Evolutionary conservation across 805 yeast species (phyloP).

Genomic region (Blastobotrys peoriensis): DNA sequence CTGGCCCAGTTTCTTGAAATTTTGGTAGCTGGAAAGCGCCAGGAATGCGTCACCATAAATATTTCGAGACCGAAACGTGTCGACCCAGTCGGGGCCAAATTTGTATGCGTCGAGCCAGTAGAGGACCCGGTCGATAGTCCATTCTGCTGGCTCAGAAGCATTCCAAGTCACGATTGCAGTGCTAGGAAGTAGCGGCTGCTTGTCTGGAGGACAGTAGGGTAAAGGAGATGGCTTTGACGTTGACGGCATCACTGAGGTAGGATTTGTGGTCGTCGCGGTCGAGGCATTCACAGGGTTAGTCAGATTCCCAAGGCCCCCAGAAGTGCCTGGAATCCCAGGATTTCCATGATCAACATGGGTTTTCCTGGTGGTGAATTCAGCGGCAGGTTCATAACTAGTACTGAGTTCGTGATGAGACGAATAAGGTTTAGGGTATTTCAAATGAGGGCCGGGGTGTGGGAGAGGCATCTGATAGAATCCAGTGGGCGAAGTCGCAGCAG

Average conservation of each 20-base stretch:
- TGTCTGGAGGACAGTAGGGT: slow-evolving; percentile 1
- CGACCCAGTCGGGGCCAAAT: slow-evolving; percentile 72
- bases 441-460: too few relatives aligned
- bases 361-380: background rate
- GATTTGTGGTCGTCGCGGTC: background rate
- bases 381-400: background rate
- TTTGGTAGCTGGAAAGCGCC: slow-evolving; percentile 61
- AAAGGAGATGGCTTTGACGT: background rate
- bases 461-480: too few relatives aligned
- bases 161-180: slow-evolving; percentile 38
- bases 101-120: slow-evolving; percentile 63
- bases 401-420: slow-evolving; percentile 1
- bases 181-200: slow-evolving; percentile 6
- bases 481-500: too few relatives aligned
- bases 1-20: slow-evolving; percentile 41
- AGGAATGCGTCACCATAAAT: slow-evolving; percentile 60
- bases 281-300: background rate
- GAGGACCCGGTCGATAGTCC: slow-evolving; percentile 65
- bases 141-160: slow-evolving; percentile 50
- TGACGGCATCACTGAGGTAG: background rate
- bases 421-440: background rate
- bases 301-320: too few relatives aligned
- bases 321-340: too few relatives aligned
- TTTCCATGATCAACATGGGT: slow-evolving; percentile 1
- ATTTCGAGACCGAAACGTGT: slow-evolving; percentile 50